Conservation (phyloP, 176 grass and related monocot genomes). For the Puya raimondii region DNA sequence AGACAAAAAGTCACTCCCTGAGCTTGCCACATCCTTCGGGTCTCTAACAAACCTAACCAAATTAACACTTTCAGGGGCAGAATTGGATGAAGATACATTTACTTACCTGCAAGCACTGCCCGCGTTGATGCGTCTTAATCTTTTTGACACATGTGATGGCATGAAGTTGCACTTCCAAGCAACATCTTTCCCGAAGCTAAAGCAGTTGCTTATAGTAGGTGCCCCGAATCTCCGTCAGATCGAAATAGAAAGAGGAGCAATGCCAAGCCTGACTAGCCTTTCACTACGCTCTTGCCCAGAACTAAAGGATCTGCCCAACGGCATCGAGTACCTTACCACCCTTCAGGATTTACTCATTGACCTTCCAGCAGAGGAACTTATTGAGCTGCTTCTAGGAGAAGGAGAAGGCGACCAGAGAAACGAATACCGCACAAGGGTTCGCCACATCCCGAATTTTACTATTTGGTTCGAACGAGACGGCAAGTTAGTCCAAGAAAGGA, state of each 20-base stretch:
- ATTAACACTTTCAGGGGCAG: no score
- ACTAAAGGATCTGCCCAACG: constrained; percentile 16
- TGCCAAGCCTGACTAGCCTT: constrained; percentile 22
- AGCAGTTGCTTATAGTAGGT: not conserved
- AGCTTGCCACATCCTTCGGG: no score
- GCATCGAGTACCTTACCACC: constrained; percentile 6
- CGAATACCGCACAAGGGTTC: not conserved
- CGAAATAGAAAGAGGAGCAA: constrained; percentile 24
- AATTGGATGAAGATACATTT: no score
- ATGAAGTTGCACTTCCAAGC: no score
- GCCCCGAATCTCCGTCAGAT: constrained; percentile 2
- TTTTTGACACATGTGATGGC: no score
- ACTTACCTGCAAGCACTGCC: no score
- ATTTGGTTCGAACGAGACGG: not conserved
- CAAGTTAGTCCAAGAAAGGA: not conserved
- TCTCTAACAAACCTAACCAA: no score
- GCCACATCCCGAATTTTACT: not conserved
- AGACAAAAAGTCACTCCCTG: no score
- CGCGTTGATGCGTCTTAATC: no score
- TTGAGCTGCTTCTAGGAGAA: not conserved
- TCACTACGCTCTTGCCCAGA: not conserved
- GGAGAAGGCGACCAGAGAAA: not conserved
- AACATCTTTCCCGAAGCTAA: not conserved
- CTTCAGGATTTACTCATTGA: constrained; percentile 1
- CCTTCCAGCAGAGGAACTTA: constrained; percentile 6